A percentile compares a stretch with the other conserved stretches of the same genome.
These are phyloP conservation scores for Cercospora beticola DNA, from an alignment of 2,329 filamentous ascomycete species.

Conservation along the genomic window DNA sequence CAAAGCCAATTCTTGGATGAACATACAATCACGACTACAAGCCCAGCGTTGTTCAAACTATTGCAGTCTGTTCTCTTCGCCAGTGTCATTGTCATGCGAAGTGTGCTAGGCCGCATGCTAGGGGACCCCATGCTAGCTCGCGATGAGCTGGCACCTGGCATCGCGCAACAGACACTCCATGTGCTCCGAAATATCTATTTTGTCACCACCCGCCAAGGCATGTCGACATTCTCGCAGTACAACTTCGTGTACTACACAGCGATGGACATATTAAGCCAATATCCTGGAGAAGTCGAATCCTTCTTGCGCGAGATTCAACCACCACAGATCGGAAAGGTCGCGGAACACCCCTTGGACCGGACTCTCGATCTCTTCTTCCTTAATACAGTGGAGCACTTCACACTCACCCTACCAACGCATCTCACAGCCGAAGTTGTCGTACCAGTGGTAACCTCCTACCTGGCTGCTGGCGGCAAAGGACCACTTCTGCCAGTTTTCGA, in stretches of 20 bases:
- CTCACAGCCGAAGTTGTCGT: conserved; percentile 72
- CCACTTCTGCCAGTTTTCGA: conserved; percentile 74
- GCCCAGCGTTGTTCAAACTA: conserved; percentile 71
- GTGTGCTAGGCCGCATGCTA: conserved; percentile 66
- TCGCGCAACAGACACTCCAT: conserved; percentile 71
- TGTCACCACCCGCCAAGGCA: conserved; percentile 71
- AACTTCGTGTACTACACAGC: conserved; percentile 79
- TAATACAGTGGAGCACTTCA: conserved; percentile 81
- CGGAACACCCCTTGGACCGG: conserved; percentile 65
- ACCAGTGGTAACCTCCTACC: conserved; percentile 71
- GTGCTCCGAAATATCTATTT: conserved; percentile 78
- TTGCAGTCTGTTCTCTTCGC: conserved; percentile 75
- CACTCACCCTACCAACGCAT: conserved; percentile 64
- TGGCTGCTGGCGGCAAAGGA: conserved; percentile 59
- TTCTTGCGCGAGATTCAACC: conserved; percentile 67
- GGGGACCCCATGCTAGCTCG: conserved; percentile 57
- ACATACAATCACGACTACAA: conserved; percentile 63
- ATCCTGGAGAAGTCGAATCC: conserved; percentile 62
- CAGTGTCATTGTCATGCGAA: conserved; percentile 70
- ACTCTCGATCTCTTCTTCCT: conserved; percentile 85
- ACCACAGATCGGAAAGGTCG: conserved; percentile 53
- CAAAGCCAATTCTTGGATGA: conserved; percentile 63
- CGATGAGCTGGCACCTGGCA: conserved; percentile 59
- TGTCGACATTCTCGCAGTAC: conserved; percentile 77
- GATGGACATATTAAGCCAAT: conserved; percentile 76